phyloP scores from a whole-genome alignment of 2,329 filamentous ascomycete genomes.

The Penicillium freii region DNA sequence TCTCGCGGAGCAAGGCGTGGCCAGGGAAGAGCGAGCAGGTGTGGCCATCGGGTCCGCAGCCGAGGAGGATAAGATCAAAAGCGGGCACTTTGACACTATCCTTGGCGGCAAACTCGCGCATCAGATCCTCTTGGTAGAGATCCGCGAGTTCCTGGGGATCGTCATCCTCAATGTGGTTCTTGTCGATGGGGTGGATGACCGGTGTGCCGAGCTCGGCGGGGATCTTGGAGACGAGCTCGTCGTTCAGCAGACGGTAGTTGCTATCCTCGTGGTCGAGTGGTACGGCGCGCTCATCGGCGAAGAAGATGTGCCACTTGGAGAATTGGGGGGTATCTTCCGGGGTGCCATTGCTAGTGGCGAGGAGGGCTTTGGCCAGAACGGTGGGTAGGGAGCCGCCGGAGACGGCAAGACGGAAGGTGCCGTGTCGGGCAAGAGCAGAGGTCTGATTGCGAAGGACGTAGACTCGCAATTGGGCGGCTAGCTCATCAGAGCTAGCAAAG shows the following conservation, averaged over 20 bases:
- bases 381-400: slow-evolving; percentile 92
- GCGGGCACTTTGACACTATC: slow-evolving; percentile 93
- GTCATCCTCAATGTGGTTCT: slow-evolving; percentile 64
- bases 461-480: slow-evolving; percentile 73
- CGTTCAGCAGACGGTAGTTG: slow-evolving; percentile 86
- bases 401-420: slow-evolving; percentile 83
- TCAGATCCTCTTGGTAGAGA: slow-evolving; percentile 84
- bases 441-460: slow-evolving; percentile 83
- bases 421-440: slow-evolving; percentile 74
- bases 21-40: slow-evolving; percentile 95
- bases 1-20: slow-evolving; percentile 81
- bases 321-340: slow-evolving; percentile 68
- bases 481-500: slow-evolving; percentile 66
- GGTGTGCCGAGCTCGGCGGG: slow-evolving; percentile 65
- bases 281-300: slow-evolving; percentile 94
- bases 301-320: slow-evolving; percentile 95
- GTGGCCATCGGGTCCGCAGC: slow-evolving; percentile 93
- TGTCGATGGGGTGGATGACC: slow-evolving; percentile 75
- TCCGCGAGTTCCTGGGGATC: slow-evolving; percentile 92
- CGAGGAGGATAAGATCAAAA: slow-evolving; percentile 90
- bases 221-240: slow-evolving; percentile 85
- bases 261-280: slow-evolving; percentile 89
- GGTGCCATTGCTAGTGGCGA: slow-evolving; percentile 54
- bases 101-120: slow-evolving; percentile 80
- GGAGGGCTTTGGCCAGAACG: slow-evolving; percentile 78